Base-by-base conservation (phyloP, 2,329 filamentous ascomycete genomes). In the Arthrobotrys pseudoclavata region DNA sequence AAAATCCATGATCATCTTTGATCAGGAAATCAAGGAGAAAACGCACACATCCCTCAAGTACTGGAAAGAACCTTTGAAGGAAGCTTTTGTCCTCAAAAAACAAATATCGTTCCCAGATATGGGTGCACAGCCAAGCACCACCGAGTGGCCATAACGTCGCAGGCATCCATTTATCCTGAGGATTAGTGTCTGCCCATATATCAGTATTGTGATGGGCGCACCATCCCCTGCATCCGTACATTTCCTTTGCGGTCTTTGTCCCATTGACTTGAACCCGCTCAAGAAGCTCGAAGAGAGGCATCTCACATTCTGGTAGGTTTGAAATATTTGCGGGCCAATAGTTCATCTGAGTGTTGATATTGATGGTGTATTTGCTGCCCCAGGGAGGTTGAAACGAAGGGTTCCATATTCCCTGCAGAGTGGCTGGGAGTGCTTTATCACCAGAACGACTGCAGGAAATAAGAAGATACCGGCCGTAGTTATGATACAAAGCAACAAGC, bases 281-380 rank as follows among this genome's bases (percentile, higher is more conserved):
- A 2, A 86, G 81, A 1, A 85, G 80, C 22, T 84, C 82, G 37
- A 86, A 85, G 0, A 87, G 69, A 0, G 86, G 85, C 1, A 82
- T 66, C 18, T 85, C 83, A 1, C 83, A 84, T 52, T 85, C 84
- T 3, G 80, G 62, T 0, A 85, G 79, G 3, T 83, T 83, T 3
- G 82, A 82, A 2, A 81, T 69, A 4, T 82, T 81, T 18, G 82
- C 79, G 0, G 82, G 83, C 86, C 86, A 87, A 79, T 87, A 88
- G 78, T 87, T 87, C 86, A 88, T 88, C 80, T 88, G 84, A 0
- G 84, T 82, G 48, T 87, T 88, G 80, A 87, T 86, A 76, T 87
- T 87, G 79, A 87, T 85, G 0, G 86, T 87, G 69, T 84, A 86
- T 76, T 86, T 87, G 24, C 83, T 84, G 2, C 85, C 85, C 86